Conservation (phyloP, 2,329 filamentous ascomycete species). For the Beauveria varroae region DNA sequence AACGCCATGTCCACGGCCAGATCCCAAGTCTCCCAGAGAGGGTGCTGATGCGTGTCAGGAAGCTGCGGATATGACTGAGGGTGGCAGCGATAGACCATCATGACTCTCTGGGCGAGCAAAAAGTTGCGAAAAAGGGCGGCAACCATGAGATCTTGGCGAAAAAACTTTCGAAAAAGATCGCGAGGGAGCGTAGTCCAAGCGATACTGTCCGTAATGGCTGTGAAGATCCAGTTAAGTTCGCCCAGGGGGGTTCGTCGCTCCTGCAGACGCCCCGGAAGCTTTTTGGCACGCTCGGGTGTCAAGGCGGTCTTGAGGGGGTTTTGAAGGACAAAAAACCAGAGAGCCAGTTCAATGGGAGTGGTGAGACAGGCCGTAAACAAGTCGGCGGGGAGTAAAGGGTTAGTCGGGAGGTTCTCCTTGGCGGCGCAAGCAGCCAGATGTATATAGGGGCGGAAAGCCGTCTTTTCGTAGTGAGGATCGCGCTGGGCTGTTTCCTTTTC, state of each 20-base stretch:
- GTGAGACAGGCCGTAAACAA: conserved; percentile 94
- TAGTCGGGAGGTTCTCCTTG: conserved; percentile 89
- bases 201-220: conserved; percentile 96
- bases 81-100: conserved; percentile 93
- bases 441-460: conserved; percentile 62
- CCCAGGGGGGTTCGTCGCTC: conserved; percentile 89
- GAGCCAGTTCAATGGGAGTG: conserved; percentile 93
- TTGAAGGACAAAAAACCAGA: conserved; percentile 93
- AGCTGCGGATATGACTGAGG: conserved; percentile 86
- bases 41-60: conserved; percentile 92
- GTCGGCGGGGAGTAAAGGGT: conserved; percentile 86
- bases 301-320: conserved; percentile 67
- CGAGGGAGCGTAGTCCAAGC: conserved; percentile 94
- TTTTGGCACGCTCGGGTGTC: conserved; percentile 74
- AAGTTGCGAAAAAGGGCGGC: conserved; percentile 96
- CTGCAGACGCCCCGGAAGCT: conserved; percentile 83
- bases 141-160: conserved; percentile 98
- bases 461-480: conserved; percentile 79
- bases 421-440: conserved; percentile 87
- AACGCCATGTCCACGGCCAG: conserved; percentile 92
- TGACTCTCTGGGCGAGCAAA: conserved; percentile 85
- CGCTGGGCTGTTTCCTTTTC: conserved; percentile 68
- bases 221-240: conserved; percentile 99
- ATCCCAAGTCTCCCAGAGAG: conserved; percentile 96
- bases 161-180: conserved; percentile 90